phyloP scores from a whole-genome alignment of 192 early-diverging fungal species.

The Podila epigama region DNA sequence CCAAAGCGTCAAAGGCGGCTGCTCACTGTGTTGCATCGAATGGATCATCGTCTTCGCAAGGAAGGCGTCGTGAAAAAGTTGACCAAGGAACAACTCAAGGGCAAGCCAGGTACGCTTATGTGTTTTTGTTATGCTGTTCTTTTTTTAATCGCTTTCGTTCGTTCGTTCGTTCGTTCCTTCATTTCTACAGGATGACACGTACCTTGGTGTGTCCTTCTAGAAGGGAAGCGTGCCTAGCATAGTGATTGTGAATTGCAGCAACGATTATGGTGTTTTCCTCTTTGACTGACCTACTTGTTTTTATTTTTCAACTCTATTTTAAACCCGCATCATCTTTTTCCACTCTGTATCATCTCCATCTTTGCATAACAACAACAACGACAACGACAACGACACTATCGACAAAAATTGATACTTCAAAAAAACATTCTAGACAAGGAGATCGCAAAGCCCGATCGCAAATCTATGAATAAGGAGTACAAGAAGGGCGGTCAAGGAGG shows the following conservation, averaged over 20 bases:
- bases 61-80: conserved; percentile 46
- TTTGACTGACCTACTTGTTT: too few species aligned
- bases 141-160: not conserved
- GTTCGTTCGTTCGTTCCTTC: not conserved
- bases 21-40: conserved; percentile 43
- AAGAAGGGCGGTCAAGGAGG: conserved; percentile 36
- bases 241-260: too few species aligned
- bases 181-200: too few species aligned
- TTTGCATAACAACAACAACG: not conserved
- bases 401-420: not conserved
- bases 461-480: conserved; percentile 35
- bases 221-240: too few species aligned
- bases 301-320: too few species aligned
- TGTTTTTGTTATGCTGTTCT: not conserved
- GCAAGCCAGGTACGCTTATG: conserved; percentile 53
- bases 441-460: conserved; percentile 37
- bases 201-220: too few species aligned
- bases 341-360: not conserved
- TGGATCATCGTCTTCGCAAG: conserved; percentile 45
- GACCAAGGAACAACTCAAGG: conserved; percentile 48
- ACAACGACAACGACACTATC: not conserved
- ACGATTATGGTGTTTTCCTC: too few species aligned
- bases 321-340: too few species aligned
- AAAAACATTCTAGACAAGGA: conserved; percentile 28
- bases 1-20: conserved; percentile 44